These are phyloP conservation scores for Urochloa ruziziensis DNA, from an alignment of 176 grass and related monocot species.

Conservation along the genomic window DNA sequence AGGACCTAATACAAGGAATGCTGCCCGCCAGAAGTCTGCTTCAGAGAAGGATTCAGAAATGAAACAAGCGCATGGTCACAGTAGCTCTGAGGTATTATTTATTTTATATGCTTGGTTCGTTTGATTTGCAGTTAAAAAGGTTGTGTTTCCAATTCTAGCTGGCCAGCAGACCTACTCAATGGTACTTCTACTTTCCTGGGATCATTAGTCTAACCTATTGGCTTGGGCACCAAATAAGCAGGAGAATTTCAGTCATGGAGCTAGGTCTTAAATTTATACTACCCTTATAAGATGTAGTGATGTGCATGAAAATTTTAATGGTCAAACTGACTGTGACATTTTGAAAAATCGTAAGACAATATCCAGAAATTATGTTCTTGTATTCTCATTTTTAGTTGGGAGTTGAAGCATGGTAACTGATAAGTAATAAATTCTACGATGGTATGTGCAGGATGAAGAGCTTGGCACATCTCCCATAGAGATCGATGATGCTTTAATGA, in stretches of 20 bases:
- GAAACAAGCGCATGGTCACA: constrained; percentile 54
- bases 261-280: background rate
- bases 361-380: background rate
- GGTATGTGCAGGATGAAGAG: constrained; percentile 58
- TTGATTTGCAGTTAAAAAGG: background rate
- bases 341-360: background rate
- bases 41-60: constrained; percentile 75
- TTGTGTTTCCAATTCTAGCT: background rate
- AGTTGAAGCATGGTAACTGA: background rate
- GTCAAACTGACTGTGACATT: background rate
- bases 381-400: background rate
- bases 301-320: background rate
- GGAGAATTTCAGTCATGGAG: background rate
- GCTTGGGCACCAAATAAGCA: background rate
- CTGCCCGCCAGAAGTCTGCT: constrained; percentile 54
- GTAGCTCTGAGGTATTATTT: constrained; percentile 81
- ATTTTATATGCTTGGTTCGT: background rate
- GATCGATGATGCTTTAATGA: constrained; percentile 86
- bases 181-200: background rate
- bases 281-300: background rate
- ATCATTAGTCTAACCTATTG: background rate
- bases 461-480: constrained; percentile 80
- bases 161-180: background rate
- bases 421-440: background rate
- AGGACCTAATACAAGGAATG: constrained; percentile 78